These are phyloP conservation scores for Psilocybe sp. DNA, from an alignment of 768 basidiomycete genomes.

Conservation along the genomic window DNA sequence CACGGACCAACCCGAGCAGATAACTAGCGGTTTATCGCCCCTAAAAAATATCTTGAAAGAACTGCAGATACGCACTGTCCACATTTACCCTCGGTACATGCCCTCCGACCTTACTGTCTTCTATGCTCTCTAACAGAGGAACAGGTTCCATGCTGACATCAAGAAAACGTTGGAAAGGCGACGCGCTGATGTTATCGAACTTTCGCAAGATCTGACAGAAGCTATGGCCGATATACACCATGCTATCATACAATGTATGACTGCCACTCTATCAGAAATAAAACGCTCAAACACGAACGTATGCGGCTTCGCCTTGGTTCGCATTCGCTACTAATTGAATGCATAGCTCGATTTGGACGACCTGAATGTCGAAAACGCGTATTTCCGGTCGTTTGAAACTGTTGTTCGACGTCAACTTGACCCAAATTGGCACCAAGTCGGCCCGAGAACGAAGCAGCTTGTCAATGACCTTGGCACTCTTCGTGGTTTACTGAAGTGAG, in stretches of 20 bases:
- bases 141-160: slow-evolving; percentile 87
- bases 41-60: slow-evolving; percentile 92
- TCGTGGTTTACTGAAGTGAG: slow-evolving; percentile 77
- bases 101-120: not conserved
- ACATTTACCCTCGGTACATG: slow-evolving; percentile 84
- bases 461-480: slow-evolving; percentile 86
- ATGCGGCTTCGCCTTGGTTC: slow-evolving; percentile 24
- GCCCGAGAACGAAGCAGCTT: slow-evolving; percentile 86
- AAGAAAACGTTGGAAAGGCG: slow-evolving; percentile 79
- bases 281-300: slow-evolving; percentile 77
- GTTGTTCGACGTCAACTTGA: slow-evolving; percentile 88
- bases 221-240: slow-evolving; percentile 91
- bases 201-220: slow-evolving; percentile 82
- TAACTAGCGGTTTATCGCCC: slow-evolving; percentile 89
- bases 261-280: slow-evolving; percentile 81
- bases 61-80: slow-evolving; percentile 82
- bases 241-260: slow-evolving; percentile 93
- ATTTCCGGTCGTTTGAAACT: slow-evolving; percentile 89
- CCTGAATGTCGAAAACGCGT: slow-evolving; percentile 87
- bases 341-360: slow-evolving; percentile 93
- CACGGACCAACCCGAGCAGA: slow-evolving; percentile 94
- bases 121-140: not conserved
- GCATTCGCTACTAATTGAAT: not conserved
- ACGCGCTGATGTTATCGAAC: slow-evolving; percentile 87
- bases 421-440: slow-evolving; percentile 96